Conservation (phyloP, 441 rosid species). For the Gossypium aridum region DNA sequence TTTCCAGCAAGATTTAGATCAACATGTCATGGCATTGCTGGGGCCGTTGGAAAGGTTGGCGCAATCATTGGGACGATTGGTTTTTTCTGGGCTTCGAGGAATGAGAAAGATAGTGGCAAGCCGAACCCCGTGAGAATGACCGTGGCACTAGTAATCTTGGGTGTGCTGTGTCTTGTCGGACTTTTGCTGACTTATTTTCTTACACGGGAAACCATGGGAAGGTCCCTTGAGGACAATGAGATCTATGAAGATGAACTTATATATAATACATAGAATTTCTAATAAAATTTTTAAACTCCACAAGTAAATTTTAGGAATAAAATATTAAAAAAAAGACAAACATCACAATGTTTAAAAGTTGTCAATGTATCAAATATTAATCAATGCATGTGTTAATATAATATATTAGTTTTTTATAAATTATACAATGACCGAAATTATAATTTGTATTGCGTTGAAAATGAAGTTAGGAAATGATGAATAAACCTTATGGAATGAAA, state of each 20-base stretch:
- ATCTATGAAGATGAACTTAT: conserved; percentile 13
- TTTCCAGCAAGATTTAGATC: conserved; percentile 76
- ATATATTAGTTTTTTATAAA: too few relatives aligned
- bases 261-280: background rate
- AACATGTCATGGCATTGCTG: conserved; percentile 74
- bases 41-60: conserved; percentile 65
- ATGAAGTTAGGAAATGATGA: too few relatives aligned
- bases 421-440: too few relatives aligned
- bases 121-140: conserved; percentile 22
- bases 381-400: too few relatives aligned
- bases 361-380: too few relatives aligned
- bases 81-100: conserved; percentile 39
- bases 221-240: conserved; percentile 72
- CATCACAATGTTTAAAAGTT: too few relatives aligned
- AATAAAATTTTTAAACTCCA: too few relatives aligned
- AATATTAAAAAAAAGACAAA: too few relatives aligned
- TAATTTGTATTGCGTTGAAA: too few relatives aligned
- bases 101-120: background rate
- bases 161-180: conserved; percentile 50
- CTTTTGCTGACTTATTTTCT: conserved; percentile 40
- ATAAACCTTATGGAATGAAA: too few relatives aligned
- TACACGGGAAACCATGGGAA: conserved; percentile 59
- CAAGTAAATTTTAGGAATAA: too few relatives aligned
- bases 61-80: conserved; percentile 58
- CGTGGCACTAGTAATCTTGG: conserved; percentile 33